A percentile compares a stretch with the other conserved stretches of the same genome.
phyloP scores from a whole-genome alignment of 2,329 filamentous ascomycete species.

The Keithomyces neogunnii region DNA sequence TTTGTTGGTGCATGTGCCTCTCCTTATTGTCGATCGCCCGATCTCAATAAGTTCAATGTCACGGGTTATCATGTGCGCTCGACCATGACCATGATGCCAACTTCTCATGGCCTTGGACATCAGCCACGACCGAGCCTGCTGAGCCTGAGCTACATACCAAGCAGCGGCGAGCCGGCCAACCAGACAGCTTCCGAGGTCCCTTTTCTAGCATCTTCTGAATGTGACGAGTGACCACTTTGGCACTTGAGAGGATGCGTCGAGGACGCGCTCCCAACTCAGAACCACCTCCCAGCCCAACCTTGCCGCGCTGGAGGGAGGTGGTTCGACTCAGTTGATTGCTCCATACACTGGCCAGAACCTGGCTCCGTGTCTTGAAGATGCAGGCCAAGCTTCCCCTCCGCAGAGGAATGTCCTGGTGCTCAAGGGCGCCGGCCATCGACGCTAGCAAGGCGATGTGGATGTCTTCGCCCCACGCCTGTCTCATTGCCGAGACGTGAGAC shows the following conservation, averaged over 20 bases:
- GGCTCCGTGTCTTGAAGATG: neutral
- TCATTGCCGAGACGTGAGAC: neutral
- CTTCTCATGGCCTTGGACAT: constrained; percentile 1
- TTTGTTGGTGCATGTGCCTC: no score
- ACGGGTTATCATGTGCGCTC: no score
- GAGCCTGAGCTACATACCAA: constrained; percentile 2
- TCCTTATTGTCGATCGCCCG: no score
- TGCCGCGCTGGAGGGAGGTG: no score
- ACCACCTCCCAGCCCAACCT: neutral
- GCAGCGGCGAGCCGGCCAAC: neutral
- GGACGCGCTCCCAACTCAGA: neutral
- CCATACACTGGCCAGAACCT: neutral
- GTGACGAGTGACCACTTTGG: neutral
- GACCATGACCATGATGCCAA: no score
- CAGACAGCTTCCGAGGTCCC: neutral
- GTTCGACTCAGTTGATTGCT: no score
- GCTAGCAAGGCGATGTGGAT: constrained; percentile 2
- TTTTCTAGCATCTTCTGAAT: neutral
- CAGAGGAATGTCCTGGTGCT: constrained; percentile 7
- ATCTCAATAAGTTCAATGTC: no score
- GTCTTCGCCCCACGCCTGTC: constrained; percentile 10
- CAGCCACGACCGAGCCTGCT: neutral
- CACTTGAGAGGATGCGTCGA: neutral
- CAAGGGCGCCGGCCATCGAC: constrained; percentile 4
- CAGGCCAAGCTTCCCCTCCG: constrained; percentile 4